phyloP scores from a whole-genome alignment of 2,329 filamentous ascomycete species.

The Penicillium sp. region DNA sequence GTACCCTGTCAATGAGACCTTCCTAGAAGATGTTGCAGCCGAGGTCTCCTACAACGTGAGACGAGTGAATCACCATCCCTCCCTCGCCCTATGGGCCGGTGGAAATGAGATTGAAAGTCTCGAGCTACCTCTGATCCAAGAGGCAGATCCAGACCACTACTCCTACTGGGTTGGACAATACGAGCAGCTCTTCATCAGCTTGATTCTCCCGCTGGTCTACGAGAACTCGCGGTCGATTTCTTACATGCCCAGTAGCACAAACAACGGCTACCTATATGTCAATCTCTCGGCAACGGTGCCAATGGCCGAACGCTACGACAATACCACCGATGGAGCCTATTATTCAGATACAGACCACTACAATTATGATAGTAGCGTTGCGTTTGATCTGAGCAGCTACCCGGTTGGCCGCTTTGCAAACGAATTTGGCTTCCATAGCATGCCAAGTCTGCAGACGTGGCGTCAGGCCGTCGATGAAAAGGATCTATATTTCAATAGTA shows the following conservation, averaged over 20 bases:
- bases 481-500: constrained; percentile 61
- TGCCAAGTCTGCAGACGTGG: constrained; percentile 63
- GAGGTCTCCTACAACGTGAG: constrained; percentile 63
- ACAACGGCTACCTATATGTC: constrained; percentile 58
- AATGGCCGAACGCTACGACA: constrained; percentile 59
- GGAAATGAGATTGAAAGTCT: constrained; percentile 63
- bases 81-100: constrained; percentile 56
- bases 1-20: constrained; percentile 57
- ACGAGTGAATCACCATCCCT: constrained; percentile 62
- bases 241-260: constrained; percentile 62
- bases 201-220: constrained; percentile 58
- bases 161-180: constrained; percentile 53
- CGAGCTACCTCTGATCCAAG: constrained; percentile 48
- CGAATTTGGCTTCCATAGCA: constrained; percentile 65
- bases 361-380: constrained; percentile 55
- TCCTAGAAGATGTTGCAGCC: constrained; percentile 56
- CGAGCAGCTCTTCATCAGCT: constrained; percentile 58
- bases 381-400: constrained; percentile 58
- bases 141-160: constrained; percentile 47
- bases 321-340: constrained; percentile 52
- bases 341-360: constrained; percentile 65
- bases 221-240: constrained; percentile 61
- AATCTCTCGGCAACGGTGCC: constrained; percentile 55
- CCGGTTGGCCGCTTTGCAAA: constrained; percentile 63
- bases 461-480: constrained; percentile 52